Evolutionary conservation across 805 yeast species (phyloP), one percentile per base, ranked within the genome.

Genomic region (Blastobotrys mokoenaii): DNA sequence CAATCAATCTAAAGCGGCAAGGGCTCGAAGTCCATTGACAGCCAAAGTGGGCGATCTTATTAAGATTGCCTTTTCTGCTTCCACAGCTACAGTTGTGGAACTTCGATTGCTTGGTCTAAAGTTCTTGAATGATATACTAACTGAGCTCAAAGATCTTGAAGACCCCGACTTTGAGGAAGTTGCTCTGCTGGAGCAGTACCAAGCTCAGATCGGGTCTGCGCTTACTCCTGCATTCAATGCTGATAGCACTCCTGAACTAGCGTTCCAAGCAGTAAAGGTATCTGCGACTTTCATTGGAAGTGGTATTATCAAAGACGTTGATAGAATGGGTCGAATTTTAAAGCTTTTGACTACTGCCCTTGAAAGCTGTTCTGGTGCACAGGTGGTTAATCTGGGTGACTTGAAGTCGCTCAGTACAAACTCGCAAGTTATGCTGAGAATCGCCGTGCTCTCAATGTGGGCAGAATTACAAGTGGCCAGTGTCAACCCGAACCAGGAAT

Each of bases 161-260:
- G 96, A 84, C 58, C 87, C 90, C 0, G 73, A 84, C 25, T 82
- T 80, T 54, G 82, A 85, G 0, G 79, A 80, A 2, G 74, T 75
- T 12, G 75, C 90, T 0, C 70, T 88, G 8, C 66, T 90, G 37
- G 95, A 85, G 52, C 97, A 89, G 63, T 95, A 84, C 57, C 96
- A 93, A 56, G 97, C 97, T 0, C 96, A 87, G 55, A 85, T 93
- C 8, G 81, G 85, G 8, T 82, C 95, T 47, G 95, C 97, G 0
- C 70, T 90, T 46, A 75, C 87, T 41, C 96, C 97, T 0, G 86
- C 95, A 9, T 90, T 93, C 64, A 74, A 73, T 30, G 68, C 73
- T 2, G 89, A 80, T 15, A 80, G 88, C 46, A 80, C 82, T 10
- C 77, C 94, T 1, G 74, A 74, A 32, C 73, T 87, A 1, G 88